These are phyloP conservation scores for Aurifilum marmelostoma DNA, from an alignment of 2,329 filamentous ascomycete species.

Conservation along the genomic window DNA sequence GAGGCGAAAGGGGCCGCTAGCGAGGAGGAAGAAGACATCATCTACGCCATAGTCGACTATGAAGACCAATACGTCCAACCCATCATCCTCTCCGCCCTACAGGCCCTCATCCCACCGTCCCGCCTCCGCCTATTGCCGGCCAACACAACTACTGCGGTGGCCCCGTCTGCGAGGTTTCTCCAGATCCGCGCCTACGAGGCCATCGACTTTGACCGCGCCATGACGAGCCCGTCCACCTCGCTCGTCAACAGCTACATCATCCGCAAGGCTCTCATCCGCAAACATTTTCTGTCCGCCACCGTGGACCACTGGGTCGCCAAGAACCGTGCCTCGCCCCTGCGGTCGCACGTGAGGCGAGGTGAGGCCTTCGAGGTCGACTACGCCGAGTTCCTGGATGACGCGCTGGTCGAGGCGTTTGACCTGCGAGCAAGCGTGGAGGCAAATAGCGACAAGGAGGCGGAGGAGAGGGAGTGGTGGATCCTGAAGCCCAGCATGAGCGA, in stretches of 20 bases:
- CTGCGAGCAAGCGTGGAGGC: slow-evolving; percentile 74
- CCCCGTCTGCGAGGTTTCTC: slow-evolving; percentile 55
- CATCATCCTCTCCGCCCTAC: slow-evolving; percentile 75
- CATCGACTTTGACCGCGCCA: slow-evolving; percentile 79
- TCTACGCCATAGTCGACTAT: slow-evolving; percentile 80
- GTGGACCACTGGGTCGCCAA: slow-evolving; percentile 86
- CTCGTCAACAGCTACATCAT: slow-evolving; percentile 92
- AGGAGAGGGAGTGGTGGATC: slow-evolving; percentile 87
- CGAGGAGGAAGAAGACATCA: slow-evolving; percentile 37
- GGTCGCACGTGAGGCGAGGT: slow-evolving; percentile 71
- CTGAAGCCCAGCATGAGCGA: slow-evolving; percentile 98
- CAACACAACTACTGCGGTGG: slow-evolving; percentile 36
- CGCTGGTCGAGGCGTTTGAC: slow-evolving; percentile 87
- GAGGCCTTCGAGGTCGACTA: slow-evolving; percentile 95
- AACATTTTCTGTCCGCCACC: slow-evolving; percentile 88
- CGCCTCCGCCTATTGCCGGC: slow-evolving; percentile 59
- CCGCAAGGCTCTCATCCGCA: slow-evolving; percentile 92
- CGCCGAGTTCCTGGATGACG: slow-evolving; percentile 94
- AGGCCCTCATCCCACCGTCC: slow-evolving; percentile 59
- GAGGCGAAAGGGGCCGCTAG: slow-evolving; percentile 15
- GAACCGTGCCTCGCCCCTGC: slow-evolving; percentile 71
- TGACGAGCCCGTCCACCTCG: slow-evolving; percentile 61
- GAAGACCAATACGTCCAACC: slow-evolving; percentile 89
- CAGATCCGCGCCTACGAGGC: slow-evolving; percentile 87
- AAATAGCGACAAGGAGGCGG: slow-evolving; percentile 21